Evolutionary conservation across 2,329 filamentous ascomycete genomes (phyloP), one percentile per base, ranked within the genome.

Genomic region (Botrytis fragariae): DNA sequence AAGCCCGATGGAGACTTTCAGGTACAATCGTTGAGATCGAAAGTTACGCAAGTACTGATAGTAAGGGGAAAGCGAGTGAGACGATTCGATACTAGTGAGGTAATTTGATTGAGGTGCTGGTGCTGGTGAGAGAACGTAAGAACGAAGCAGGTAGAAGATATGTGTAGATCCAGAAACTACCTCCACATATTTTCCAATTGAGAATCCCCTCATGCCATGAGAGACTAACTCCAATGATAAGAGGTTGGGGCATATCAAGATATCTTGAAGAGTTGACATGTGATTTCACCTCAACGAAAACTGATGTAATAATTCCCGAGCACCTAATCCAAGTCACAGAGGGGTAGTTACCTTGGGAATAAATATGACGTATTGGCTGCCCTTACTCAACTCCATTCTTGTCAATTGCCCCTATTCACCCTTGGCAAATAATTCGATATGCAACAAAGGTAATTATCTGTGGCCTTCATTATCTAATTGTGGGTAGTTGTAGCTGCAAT

Each of bases 251-350:
- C n/a, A 42, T 63, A 18, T 29, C 9, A 63, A 42, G 61, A 42
- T n/a, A 63, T n/a, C 25, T 63, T 29, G 61, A n/a, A 32, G 39
- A 42, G 39, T 63, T 63, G 37, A 63, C 37, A 63, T 63, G 61
- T 32, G 61, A 44, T 44, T 29, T 37, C 37, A 42, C n/a, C 25
- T 63, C 61, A 63, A 63, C 61, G 61, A 63, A 63, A 63, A 42
- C 18, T 29, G 60, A 44, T n/a, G 37, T 32, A 18, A 29, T 42
- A 32, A 20, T 37, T 54, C 16, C 45, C 9, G 64, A 57, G 25
- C 25, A 42, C 18, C 4, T 5, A 39, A n/a, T 37, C 22, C n/a
- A 39, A 51, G 51, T n/a, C 29, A 48, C 29, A 16, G 42, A 32
- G 48, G 48, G 12, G 14, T 37, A 7, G 10, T 51, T 63, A 42